A percentile compares a stretch with the other conserved stretches of the same genome.
These are phyloP conservation scores for Aegilops umbellulata DNA, from an alignment of 176 grass and related monocot species.

Conservation along the genomic window DNA sequence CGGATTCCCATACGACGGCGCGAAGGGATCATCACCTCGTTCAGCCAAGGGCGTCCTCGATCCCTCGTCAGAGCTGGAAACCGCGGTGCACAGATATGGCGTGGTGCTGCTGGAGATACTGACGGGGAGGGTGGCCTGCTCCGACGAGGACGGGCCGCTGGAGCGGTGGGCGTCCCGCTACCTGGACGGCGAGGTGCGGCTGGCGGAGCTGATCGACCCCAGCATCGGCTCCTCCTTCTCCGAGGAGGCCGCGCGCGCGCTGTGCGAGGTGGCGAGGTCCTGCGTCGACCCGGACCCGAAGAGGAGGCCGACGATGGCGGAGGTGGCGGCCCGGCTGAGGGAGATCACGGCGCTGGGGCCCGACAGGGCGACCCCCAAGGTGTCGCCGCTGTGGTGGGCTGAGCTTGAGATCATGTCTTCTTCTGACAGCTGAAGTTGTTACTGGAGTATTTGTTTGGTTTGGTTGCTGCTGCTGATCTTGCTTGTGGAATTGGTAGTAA, in stretches of 20 bases:
- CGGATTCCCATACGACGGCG: conserved; percentile 33
- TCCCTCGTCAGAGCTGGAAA: conserved; percentile 26
- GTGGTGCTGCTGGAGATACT: conserved; percentile 74
- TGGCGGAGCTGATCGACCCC: conserved; percentile 52
- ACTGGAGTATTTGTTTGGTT: not conserved
- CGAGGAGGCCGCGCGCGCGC: conserved; percentile 32
- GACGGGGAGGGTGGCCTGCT: conserved; percentile 49
- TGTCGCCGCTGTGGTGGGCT: conserved; percentile 94
- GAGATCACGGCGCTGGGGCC: conserved; percentile 65
- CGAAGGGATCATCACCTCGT: conserved; percentile 3
- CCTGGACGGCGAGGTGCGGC: conserved; percentile 27
- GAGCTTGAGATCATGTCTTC: conserved; percentile 92
- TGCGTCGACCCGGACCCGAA: conserved; percentile 57
- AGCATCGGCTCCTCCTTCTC: conserved; percentile 40
- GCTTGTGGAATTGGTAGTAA: conserved; percentile 8
- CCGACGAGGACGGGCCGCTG: conserved; percentile 42
- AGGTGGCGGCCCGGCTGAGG: conserved; percentile 47
- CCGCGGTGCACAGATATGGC: conserved; percentile 56
- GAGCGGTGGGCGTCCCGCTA: conserved; percentile 43
- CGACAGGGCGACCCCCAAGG: conserved; percentile 62
- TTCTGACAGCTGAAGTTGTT: conserved; percentile 35
- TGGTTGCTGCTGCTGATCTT: conserved; percentile 36
- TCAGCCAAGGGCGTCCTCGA: too few relatives aligned
- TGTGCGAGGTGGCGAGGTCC: conserved; percentile 52
- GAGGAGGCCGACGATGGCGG: conserved; percentile 55